Evolutionary conservation across 2,329 filamentous ascomycete species (phyloP), one percentile per base, ranked within the genome.

Genomic region (Colletotrichum sp.): DNA sequence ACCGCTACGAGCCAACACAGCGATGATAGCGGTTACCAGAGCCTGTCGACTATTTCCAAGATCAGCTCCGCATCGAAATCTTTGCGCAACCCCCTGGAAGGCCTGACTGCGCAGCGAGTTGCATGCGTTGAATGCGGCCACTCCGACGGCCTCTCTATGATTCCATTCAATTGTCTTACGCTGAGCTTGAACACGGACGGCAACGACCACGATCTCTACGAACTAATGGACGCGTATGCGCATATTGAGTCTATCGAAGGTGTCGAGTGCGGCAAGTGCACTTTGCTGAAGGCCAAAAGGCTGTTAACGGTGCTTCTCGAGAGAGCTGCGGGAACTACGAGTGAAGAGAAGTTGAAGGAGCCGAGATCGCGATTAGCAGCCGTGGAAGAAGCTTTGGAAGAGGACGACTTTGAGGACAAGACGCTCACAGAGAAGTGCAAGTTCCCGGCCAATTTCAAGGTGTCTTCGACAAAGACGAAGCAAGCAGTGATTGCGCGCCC

Each of bases 161-260:
- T 95, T 24, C 95, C 96, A 0, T 99, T 99, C 88, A 98, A 97
- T 82, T 98, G 96, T 81, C 87, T 99, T 63, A 98, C 96, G 0
- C 91, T 99, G 1, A 95, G 94, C 43, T 91, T 99, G 3, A 95
- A 94, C 1, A 86, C 89, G 7, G 89, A 90, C 64, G 89, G 88
- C 78, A 82, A 85, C 34, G 87, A 90, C 21, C 95, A 96, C 81
- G 91, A 95, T 76, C 86, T 99, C 1, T 92, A 93, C 73, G 93
- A 97, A 75, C 93, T 95, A 71, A 86, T 99, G 24, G 94, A 98
- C 81, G 93, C 95, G 26, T 98, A 96, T 82, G 97, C 95, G 32
- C 91, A 92, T 14, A 89, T 98, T 10, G 97, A 99, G 82, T 89
- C 91, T 3, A 98, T 99, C 73, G 93, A 95, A 79, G 95, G 95